These are phyloP conservation scores for Naganishia sp. DNA, from an alignment of 1,284 basidiomycete species.

Conservation along the genomic window DNA sequence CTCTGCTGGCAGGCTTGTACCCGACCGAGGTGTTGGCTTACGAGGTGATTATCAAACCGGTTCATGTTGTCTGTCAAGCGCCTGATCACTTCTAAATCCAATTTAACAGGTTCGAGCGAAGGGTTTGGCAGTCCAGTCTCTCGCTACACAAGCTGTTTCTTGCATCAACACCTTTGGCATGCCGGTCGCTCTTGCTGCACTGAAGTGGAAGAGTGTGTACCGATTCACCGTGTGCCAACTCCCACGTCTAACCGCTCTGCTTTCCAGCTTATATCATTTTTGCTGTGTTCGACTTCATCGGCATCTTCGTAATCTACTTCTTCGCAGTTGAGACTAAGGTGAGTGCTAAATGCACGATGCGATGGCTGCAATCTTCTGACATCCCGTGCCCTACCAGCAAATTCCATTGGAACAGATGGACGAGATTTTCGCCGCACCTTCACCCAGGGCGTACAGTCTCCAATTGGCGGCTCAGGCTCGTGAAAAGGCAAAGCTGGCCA, in stretches of 20 bases:
- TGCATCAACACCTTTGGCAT: slow-evolving; percentile 34
- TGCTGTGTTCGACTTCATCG: slow-evolving; percentile 60
- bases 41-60: slow-evolving; percentile 40
- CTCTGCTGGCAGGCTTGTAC: slow-evolving; percentile 44
- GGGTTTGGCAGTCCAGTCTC: slow-evolving; percentile 49
- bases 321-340: slow-evolving; percentile 58
- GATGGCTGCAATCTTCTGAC: background rate
- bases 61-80: too few relatives aligned
- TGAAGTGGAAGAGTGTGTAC: slow-evolving; percentile 43
- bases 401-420: slow-evolving; percentile 62
- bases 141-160: slow-evolving; percentile 35
- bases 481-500: slow-evolving; percentile 11
- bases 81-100: slow-evolving; percentile 6
- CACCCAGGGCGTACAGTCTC: slow-evolving; percentile 57
- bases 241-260: background rate
- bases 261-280: slow-evolving; percentile 60
- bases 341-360: slow-evolving; percentile 36
- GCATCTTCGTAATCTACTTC: slow-evolving; percentile 62
- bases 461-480: slow-evolving; percentile 35
- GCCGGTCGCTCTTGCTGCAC: slow-evolving; percentile 38
- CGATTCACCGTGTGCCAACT: background rate
- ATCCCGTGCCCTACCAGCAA: slow-evolving; percentile 40
- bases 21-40: slow-evolving; percentile 61
- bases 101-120: slow-evolving; percentile 55
- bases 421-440: slow-evolving; percentile 58